Percentiles rank a stretch among this genome's conserved stretches.
These are phyloP conservation scores for Penicillium paradoxum DNA, from an alignment of 495 filamentous ascomycete species.

Conservation along the genomic window DNA sequence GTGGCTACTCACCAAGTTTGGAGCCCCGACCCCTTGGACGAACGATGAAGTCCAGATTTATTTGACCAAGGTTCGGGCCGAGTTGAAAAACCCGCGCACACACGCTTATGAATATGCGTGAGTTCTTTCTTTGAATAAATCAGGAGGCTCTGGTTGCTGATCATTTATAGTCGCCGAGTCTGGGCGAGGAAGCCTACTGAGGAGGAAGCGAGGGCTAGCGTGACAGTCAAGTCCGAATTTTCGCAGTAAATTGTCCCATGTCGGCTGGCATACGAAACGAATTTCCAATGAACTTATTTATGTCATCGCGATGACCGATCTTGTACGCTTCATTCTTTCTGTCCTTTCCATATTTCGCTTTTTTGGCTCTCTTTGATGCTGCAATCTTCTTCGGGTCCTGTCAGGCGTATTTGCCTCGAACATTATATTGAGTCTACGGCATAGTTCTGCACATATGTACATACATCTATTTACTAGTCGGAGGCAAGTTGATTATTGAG, in stretches of 20 bases:
- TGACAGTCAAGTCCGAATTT: neutral
- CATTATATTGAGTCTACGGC: no score
- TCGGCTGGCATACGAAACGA: neutral
- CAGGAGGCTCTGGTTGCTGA: neutral
- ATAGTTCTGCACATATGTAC: no score
- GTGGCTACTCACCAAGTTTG: constrained; percentile 14
- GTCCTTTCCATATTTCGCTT: no score
- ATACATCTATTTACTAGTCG: no score
- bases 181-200: constrained; percentile 16
- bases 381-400: no score
- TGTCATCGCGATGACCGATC: neutral
- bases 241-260: neutral
- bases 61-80: constrained; percentile 9
- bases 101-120: constrained; percentile 12
- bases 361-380: no score
- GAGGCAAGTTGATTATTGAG: no score
- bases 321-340: no score
- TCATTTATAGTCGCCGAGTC: constrained; percentile 7
- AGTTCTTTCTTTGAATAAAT: neutral
- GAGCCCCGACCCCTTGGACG: constrained; percentile 9
- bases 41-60: constrained; percentile 15
- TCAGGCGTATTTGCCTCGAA: no score
- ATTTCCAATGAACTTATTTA: neutral
- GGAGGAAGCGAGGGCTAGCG: constrained; percentile 2
- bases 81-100: constrained; percentile 9